phyloP scores from a whole-genome alignment of 2,329 filamentous ascomycete genomes.

The Westerdykella ornata region DNA sequence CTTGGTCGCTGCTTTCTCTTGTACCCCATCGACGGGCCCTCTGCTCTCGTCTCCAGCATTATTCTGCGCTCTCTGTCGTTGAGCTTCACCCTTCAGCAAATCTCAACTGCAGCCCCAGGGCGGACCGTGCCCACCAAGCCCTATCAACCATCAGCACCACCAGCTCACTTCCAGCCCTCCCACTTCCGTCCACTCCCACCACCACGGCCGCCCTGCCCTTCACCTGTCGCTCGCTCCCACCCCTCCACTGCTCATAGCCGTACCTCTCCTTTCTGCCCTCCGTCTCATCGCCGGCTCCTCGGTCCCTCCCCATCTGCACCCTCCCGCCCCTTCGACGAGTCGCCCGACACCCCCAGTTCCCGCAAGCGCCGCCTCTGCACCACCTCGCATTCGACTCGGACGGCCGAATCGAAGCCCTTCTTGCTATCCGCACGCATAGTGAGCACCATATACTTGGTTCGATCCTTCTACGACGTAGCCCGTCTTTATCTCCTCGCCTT shows the following conservation, averaged over 20 bases:
- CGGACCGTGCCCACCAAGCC: not conserved
- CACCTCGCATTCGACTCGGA: not conserved
- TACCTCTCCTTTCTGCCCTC: not conserved
- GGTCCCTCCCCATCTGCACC: not conserved
- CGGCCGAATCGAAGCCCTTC: too few species aligned
- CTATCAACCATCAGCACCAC: too few species aligned
- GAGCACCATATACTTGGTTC: too few species aligned
- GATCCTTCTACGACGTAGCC: too few species aligned
- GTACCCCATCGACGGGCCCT: too few species aligned
- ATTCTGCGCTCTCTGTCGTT: conserved; percentile 5
- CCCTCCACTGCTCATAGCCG: not conserved
- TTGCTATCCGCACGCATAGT: too few species aligned
- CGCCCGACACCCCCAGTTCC: not conserved
- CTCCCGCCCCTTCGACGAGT: not conserved
- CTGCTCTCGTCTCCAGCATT: too few species aligned
- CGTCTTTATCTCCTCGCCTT: too few species aligned
- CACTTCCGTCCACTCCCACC: conserved; percentile 3
- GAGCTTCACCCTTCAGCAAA: conserved; percentile 1
- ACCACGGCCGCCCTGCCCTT: conserved; percentile 4
- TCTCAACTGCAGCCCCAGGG: not conserved
- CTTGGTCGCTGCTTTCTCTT: too few species aligned
- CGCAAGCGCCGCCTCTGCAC: conserved; percentile 1
- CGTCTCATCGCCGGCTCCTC: not conserved
- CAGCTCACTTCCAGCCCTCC: too few species aligned
- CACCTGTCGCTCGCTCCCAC: conserved; percentile 3